A percentile compares a stretch with the other conserved stretches of the same genome.
Conservation (phyloP, 176 grass and related monocot species). For the Saccharum officinarum region DNA sequence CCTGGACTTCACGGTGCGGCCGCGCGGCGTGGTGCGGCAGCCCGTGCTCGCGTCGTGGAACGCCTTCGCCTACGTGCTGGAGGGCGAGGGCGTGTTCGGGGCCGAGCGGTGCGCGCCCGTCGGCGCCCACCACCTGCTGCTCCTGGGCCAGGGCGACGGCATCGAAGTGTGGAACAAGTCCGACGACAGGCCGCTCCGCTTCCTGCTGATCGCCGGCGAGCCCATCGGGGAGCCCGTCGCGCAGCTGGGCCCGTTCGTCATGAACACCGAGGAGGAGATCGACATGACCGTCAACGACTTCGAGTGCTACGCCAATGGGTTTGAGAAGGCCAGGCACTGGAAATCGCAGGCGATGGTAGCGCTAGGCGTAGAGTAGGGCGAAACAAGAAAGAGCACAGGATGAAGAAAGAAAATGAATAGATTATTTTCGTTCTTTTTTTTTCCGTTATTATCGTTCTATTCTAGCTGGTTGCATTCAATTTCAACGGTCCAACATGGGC, state of each 20-base stretch:
- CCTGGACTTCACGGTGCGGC: slow-evolving; percentile 86
- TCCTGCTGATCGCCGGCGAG: slow-evolving; percentile 79
- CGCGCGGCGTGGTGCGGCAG: slow-evolving; percentile 53
- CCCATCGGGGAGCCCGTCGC: slow-evolving; percentile 85
- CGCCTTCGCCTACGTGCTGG: slow-evolving; percentile 84
- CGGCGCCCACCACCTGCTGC: slow-evolving; percentile 65
- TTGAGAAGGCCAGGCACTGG: slow-evolving; percentile 94
- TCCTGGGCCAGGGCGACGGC: slow-evolving; percentile 68
- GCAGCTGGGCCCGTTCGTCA: slow-evolving; percentile 91
- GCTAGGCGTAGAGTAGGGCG: slow-evolving; percentile 38
- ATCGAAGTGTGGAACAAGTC: slow-evolving; percentile 78
- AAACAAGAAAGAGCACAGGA: background rate
- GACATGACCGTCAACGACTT: slow-evolving; percentile 90
- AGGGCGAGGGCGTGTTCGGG: slow-evolving; percentile 78
- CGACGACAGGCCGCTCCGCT: slow-evolving; percentile 46
- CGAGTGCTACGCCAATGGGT: slow-evolving; percentile 69
- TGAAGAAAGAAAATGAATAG: background rate
- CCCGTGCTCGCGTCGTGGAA: slow-evolving; percentile 63
- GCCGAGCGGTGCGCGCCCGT: slow-evolving; percentile 43
- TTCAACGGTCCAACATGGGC: background rate
- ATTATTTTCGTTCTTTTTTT: background rate
- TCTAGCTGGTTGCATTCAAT: too few relatives aligned
- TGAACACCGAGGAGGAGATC: slow-evolving; percentile 99
- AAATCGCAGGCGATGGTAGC: slow-evolving; percentile 65
- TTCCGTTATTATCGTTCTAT: too few relatives aligned